phyloP scores from a whole-genome alignment of 2,329 filamentous ascomycete genomes.

The Nigrospora sphaerica region DNA sequence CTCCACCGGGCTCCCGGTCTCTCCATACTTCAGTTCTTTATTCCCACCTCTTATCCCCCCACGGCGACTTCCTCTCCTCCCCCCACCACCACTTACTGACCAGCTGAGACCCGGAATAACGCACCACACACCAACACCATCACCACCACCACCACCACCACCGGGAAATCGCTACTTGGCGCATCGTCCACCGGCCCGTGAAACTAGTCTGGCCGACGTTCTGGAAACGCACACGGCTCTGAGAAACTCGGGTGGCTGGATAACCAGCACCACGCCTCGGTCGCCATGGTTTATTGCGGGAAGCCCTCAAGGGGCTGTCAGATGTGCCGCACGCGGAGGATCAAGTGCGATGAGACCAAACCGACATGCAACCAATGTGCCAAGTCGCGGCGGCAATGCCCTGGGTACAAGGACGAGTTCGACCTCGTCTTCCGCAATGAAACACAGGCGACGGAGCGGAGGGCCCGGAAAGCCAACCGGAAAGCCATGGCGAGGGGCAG shows the following conservation, averaged over 20 bases:
- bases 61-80: no score
- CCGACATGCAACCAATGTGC: slow-evolving; percentile 59
- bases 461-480: slow-evolving; percentile 49
- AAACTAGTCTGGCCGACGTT: no score
- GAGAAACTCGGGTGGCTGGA: not conserved
- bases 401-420: slow-evolving; percentile 65
- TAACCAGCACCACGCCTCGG: not conserved
- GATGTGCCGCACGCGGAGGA: slow-evolving; percentile 66
- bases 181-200: no score
- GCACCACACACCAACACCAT: no score
- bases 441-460: slow-evolving; percentile 58
- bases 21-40: no score
- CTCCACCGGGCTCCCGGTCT: no score
- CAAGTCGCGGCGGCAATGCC: slow-evolving; percentile 57
- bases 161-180: no score
- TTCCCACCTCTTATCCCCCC: no score
- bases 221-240: not conserved
- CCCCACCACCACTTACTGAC: no score
- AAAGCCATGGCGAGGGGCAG: slow-evolving; percentile 34
- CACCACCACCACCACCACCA: no score
- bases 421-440: slow-evolving; percentile 68
- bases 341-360: slow-evolving; percentile 67
- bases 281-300: slow-evolving; percentile 57
- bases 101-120: no score
- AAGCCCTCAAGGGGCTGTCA: slow-evolving; percentile 64